phyloP scores from a whole-genome alignment of 1,284 basidiomycete species.

The Ganoderma lucidum region DNA sequence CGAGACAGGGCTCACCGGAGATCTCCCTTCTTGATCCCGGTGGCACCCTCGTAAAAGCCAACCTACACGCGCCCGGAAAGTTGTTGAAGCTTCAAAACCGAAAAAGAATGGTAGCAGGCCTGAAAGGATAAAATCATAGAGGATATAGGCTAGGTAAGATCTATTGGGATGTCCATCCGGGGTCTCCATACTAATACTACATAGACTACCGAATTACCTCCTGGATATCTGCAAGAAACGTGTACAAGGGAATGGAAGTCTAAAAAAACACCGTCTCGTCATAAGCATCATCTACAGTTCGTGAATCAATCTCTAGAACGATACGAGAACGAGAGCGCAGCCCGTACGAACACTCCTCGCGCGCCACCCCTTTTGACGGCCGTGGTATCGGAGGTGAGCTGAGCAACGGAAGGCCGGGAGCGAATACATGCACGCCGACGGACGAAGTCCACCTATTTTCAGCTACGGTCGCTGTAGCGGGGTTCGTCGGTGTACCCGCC shows the following conservation, averaged over 20 bases:
- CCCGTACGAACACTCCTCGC: not conserved
- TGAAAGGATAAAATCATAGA: not conserved
- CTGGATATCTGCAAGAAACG: not conserved
- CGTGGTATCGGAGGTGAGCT: not conserved
- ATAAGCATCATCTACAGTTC: not conserved
- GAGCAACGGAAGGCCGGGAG: not conserved
- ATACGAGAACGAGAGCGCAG: not conserved
- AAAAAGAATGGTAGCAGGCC: not conserved
- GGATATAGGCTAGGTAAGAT: not conserved
- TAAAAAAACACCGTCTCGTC: not conserved
- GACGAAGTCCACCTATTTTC: conserved; percentile 1
- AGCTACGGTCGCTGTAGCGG: conserved; percentile 17
- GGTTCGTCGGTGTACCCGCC: conserved; percentile 19
- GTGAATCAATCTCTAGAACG: not conserved
- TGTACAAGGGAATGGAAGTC: not conserved
- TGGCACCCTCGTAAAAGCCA: not conserved
- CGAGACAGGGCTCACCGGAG: not conserved
- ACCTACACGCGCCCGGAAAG: not conserved
- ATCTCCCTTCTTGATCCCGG: not conserved
- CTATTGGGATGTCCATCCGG: conserved; percentile 10
- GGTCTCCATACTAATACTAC: not conserved
- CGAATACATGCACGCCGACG: not conserved
- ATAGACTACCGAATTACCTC: conserved; percentile 6
- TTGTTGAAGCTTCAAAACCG: not conserved
- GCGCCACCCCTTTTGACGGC: not conserved